A percentile compares a stretch with the other conserved stretches of the same genome.
These are phyloP conservation scores for Acanthamoeba divionensis DNA, from an alignment of 208 protist genomes.

Conservation along the genomic window DNA sequence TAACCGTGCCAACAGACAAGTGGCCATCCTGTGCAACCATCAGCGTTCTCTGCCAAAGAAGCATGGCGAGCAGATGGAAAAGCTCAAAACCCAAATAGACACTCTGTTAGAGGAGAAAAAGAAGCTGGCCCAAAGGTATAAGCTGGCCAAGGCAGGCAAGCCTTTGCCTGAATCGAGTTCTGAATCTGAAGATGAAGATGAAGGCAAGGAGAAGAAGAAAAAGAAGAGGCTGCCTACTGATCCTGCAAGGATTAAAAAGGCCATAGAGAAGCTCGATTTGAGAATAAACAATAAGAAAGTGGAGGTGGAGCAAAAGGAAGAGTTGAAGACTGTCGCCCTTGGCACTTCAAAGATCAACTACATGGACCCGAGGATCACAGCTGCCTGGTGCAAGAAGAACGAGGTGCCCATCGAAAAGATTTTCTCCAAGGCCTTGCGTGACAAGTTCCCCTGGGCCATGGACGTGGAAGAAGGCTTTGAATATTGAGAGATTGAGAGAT, in stretches of 20 bases:
- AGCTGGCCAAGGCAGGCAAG: slow-evolving; percentile 63
- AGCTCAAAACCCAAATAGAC: slow-evolving; percentile 83
- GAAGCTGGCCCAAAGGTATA: slow-evolving; percentile 48
- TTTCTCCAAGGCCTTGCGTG: slow-evolving; percentile 93
- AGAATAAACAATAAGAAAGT: slow-evolving; percentile 48
- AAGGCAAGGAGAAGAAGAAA: slow-evolving; percentile 59
- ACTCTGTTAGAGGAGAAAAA: slow-evolving; percentile 60
- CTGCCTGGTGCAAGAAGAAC: slow-evolving; percentile 90
- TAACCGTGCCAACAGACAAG: slow-evolving; percentile 96
- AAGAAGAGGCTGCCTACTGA: slow-evolving; percentile 62
- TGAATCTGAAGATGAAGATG: slow-evolving; percentile 66
- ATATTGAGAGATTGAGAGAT: slow-evolving; percentile 41
- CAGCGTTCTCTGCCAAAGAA: slow-evolving; percentile 93
- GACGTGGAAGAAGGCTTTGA: slow-evolving; percentile 70
- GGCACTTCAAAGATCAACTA: slow-evolving; percentile 99
- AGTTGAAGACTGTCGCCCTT: slow-evolving; percentile 85
- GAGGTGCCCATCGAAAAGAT: slow-evolving; percentile 93
- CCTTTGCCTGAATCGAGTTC: slow-evolving; percentile 5
- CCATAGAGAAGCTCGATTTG: slow-evolving; percentile 49
- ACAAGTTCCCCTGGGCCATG: slow-evolving; percentile 96
- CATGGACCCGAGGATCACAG: slow-evolving; percentile 96
- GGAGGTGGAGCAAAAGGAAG: slow-evolving; percentile 67
- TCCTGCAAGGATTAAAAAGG: slow-evolving; percentile 22
- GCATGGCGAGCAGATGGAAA: slow-evolving; percentile 82
- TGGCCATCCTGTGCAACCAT: slow-evolving; percentile 99